Evolutionary conservation across 805 yeast genomes (phyloP).

Genomic region (Debaryomyces prosopidis): DNA sequence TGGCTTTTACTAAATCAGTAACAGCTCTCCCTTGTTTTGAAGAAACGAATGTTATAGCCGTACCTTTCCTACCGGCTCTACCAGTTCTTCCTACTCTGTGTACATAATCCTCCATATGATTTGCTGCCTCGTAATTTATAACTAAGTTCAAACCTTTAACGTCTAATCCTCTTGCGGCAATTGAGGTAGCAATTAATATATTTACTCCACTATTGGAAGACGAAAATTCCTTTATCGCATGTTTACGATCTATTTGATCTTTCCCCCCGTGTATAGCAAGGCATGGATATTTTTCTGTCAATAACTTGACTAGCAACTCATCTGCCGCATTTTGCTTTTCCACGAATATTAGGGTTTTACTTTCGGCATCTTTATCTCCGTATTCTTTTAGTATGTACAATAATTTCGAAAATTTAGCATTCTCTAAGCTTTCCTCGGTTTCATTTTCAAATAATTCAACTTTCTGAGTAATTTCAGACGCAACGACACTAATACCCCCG

Average conservation of each 20-base stretch:
- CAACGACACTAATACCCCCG: constrained; percentile 79
- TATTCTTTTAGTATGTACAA: constrained; percentile 55
- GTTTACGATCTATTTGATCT: constrained; percentile 78
- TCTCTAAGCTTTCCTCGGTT: constrained; percentile 33
- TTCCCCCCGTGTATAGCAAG: constrained; percentile 89
- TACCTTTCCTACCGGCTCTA: constrained; percentile 79
- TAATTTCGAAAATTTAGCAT: constrained; percentile 53
- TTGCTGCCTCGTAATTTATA: constrained; percentile 71
- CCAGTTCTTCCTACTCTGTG: constrained; percentile 97
- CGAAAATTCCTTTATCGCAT: constrained; percentile 68
- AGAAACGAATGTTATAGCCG: constrained; percentile 59
- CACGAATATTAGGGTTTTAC: constrained; percentile 76
- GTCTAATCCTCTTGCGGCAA: constrained; percentile 93
- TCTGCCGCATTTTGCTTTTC: constrained; percentile 91
- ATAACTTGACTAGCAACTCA: constrained; percentile 53
- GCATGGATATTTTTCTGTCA: constrained; percentile 55
- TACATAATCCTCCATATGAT: constrained; percentile 90
- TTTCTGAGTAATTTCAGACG: constrained; percentile 73
- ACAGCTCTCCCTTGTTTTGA: constrained; percentile 63
- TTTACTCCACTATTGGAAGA: constrained; percentile 52
- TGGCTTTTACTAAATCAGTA: constrained; percentile 67
- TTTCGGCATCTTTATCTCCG: constrained; percentile 25
- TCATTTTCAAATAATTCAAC: constrained; percentile 60
- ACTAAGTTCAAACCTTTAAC: constrained; percentile 84
- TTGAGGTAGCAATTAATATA: constrained; percentile 85